Percentiles rank a stretch among this genome's conserved stretches.
Conservation (phyloP, 192 early-diverging fungal species). For the Linnemannia elongata region DNA sequence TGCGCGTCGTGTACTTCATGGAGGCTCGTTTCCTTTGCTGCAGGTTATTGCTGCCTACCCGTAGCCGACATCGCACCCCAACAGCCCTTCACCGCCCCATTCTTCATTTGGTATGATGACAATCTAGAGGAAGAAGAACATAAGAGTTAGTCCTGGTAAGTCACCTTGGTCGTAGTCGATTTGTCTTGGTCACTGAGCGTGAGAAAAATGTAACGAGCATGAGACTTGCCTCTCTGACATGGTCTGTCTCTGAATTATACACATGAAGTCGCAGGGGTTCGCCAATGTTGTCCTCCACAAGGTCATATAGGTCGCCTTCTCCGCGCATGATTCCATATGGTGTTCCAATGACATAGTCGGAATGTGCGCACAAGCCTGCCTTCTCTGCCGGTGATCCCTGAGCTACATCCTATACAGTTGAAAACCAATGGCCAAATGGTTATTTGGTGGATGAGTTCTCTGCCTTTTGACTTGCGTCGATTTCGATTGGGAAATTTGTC, state of each 20-base stretch:
- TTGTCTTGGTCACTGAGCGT: not conserved
- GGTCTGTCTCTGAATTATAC: slow-evolving; percentile 76
- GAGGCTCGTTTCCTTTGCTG: not conserved
- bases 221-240: slow-evolving; percentile 67
- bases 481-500: slow-evolving; percentile 16
- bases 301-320: slow-evolving; percentile 74
- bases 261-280: slow-evolving; percentile 74
- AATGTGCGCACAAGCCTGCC: slow-evolving; percentile 74
- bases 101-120: slow-evolving; percentile 74
- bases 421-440: not conserved
- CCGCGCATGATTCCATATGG: slow-evolving; percentile 69
- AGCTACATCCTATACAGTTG: slow-evolving; percentile 64
- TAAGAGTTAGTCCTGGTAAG: not conserved
- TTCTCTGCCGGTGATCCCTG: slow-evolving; percentile 77
- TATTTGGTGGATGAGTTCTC: not conserved
- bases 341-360: slow-evolving; percentile 83
- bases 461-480: not conserved
- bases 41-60: slow-evolving; percentile 52
- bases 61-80: slow-evolving; percentile 83
- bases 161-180: not conserved
- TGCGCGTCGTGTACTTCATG: too few species aligned
- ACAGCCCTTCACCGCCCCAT: slow-evolving; percentile 77
- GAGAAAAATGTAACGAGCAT: not conserved
- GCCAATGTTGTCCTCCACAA: slow-evolving; percentile 73
- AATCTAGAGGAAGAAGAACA: slow-evolving; percentile 56